Evolutionary conservation across 2,329 filamentous ascomycete species (phyloP).

Genomic region (Raffaelea deltoideospora): DNA sequence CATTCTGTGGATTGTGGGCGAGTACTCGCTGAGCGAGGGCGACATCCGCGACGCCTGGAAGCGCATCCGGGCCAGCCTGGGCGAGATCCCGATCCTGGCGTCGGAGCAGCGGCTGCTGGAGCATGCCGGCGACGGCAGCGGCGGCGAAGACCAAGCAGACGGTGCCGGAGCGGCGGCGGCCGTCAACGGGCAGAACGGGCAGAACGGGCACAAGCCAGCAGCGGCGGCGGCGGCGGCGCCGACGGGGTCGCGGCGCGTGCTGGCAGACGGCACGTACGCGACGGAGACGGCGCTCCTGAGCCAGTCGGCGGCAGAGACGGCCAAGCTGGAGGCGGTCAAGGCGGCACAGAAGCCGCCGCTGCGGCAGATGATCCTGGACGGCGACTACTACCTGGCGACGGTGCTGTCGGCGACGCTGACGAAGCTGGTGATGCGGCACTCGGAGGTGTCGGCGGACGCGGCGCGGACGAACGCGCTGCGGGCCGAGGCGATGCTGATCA

Average conservation of each 20-base stretch:
- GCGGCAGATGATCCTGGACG: constrained; percentile 86
- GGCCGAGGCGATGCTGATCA: constrained; percentile 97
- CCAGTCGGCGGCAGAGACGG: constrained; percentile 64
- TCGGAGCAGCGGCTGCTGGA: constrained; percentile 88
- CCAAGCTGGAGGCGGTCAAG: constrained; percentile 90
- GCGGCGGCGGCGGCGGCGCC: no score
- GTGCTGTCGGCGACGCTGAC: constrained; percentile 93
- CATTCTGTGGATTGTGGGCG: constrained; percentile 93
- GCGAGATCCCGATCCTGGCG: constrained; percentile 91
- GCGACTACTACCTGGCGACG: constrained; percentile 90
- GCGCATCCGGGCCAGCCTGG: constrained; percentile 79
- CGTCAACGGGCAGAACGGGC: constrained; percentile 67
- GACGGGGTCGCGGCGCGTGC: constrained; percentile 78
- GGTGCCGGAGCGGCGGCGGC: no score
- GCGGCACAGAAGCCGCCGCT: constrained; percentile 92
- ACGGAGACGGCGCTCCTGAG: constrained; percentile 94
- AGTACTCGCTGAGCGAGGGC: constrained; percentile 86
- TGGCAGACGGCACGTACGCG: constrained; percentile 93
- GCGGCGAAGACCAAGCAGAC: constrained; percentile 47
- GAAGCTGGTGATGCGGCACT: constrained; percentile 94
- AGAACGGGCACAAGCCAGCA: no score
- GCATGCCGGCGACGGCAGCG: constrained; percentile 54
- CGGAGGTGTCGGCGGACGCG: constrained; percentile 74
- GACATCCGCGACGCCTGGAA: constrained; percentile 97
- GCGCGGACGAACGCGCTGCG: constrained; percentile 86